Base-by-base conservation (phyloP, 163 green algal species). In the Scenedesmus sp. region DNA sequence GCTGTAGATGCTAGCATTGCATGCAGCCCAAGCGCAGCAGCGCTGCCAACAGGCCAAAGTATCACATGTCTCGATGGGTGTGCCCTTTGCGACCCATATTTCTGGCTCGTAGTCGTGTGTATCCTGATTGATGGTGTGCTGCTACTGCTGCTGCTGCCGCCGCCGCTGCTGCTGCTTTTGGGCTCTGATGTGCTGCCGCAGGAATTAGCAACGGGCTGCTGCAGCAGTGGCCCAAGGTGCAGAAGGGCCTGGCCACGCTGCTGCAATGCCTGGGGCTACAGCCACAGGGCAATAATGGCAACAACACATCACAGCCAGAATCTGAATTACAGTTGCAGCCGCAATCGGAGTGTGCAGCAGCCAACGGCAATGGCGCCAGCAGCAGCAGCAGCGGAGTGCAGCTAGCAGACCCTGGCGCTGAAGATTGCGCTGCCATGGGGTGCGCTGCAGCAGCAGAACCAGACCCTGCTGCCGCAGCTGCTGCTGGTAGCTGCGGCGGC, bases 191-290 rank as follows among this genome's bases (percentile, higher is more conserved):
- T 26, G 16, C 9, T 46, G 34, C 18, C 8, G 52, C 86, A 91
- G 94, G 94, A 56, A 12, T 96, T 0, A 94, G 93, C 91, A 96
- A 96, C 84, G 94, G 94, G 15, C 46, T 93, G 59, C 67, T 96
- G 59, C 82, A 90, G 82, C 79, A 94, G 67, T 95, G 93, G 94
- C 91, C 91, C 10, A 96, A 96, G 74, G 94, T 96, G 52, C 55
- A 91, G 7, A 91, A 74, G 59, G 93, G 93, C 70, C 56, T 87
- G 7, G 59, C 76, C 64, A 26, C 76, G n/a, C 87, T 91, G 74
- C 26, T 56, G 54, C 6, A 26, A 6, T 87, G 74, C 57, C 46
- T 91, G 13, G 81, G 23, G 1, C 15, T 84, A 12, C n/a, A 86
- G 84, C 46, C 77, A 89, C 20, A 52, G 1, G 46, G 76, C 59